phyloP scores from a whole-genome alignment of 495 filamentous ascomycete genomes.

The Xylaria longipes region DNA sequence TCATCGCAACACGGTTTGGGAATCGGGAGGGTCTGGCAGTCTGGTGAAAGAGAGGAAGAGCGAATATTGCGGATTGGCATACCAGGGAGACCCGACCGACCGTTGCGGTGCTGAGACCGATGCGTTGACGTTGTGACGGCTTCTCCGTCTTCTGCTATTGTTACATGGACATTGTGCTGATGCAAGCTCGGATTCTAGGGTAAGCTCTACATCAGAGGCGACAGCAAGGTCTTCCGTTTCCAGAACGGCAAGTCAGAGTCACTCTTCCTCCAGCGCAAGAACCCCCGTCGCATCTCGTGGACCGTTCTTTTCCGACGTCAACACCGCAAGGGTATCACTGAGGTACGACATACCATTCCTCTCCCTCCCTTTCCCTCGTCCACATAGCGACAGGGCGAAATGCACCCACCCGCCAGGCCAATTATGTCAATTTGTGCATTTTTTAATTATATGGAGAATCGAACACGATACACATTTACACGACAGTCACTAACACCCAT shows the following conservation, averaged over 20 bases:
- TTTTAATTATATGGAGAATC: not conserved
- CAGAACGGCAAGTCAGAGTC: conserved; percentile 99
- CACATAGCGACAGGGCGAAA: not conserved
- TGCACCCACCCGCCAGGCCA: not conserved
- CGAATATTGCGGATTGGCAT: not conserved
- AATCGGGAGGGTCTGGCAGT: not conserved
- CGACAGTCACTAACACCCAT: conserved; percentile 50
- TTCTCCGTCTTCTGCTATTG: not conserved
- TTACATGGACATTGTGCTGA: conserved; percentile 30
- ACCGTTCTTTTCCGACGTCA: conserved; percentile 96
- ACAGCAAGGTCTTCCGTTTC: conserved; percentile 99
- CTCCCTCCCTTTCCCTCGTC: conserved; percentile 16
- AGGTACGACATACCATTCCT: conserved; percentile 68
- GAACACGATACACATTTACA: not conserved
- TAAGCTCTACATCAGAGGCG: conserved; percentile 98
- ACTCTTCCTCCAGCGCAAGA: conserved; percentile 99
- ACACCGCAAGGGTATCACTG: conserved; percentile 99
- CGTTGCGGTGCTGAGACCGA: conserved; percentile 3
- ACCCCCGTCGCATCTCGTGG: conserved; percentile 98
- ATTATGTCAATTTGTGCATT: not conserved
- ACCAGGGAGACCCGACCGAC: not conserved
- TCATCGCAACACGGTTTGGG: conserved; percentile 9
- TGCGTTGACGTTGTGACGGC: conserved; percentile 18
- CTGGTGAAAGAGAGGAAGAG: not conserved
- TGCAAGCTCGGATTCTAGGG: conserved; percentile 60